phyloP scores from a whole-genome alignment of 805 yeast genomes.

The Starmerella scarabaei region DNA sequence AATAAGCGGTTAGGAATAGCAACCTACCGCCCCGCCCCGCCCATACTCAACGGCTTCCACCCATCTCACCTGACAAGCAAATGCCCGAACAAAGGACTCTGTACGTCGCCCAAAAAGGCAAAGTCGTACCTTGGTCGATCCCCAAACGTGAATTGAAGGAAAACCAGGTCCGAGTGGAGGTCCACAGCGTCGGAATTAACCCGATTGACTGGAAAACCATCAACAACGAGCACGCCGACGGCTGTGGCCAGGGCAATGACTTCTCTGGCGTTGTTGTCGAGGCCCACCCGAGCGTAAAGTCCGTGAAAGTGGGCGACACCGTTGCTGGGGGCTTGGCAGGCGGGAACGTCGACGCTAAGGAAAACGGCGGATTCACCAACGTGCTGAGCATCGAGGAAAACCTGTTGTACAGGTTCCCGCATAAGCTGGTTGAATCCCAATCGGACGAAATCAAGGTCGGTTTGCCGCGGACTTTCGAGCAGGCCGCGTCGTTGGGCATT shows the following conservation, averaged over 20 bases:
- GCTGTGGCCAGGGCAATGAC: conserved; percentile 47
- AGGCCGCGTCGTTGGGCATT: conserved; percentile 48
- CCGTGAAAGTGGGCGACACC: conserved; percentile 39
- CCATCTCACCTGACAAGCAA: no score
- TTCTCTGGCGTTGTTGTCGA: conserved; percentile 44
- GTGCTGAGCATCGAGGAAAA: conserved; percentile 34
- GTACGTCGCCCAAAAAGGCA: conserved; percentile 17
- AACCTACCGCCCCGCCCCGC: no score
- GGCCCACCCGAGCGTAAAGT: conserved; percentile 36
- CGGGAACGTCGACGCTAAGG: conserved; percentile 30
- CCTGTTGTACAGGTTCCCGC: conserved; percentile 24
- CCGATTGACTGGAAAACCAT: conserved; percentile 64
- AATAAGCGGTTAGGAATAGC: no score
- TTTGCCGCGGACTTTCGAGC: conserved; percentile 41
- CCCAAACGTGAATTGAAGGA: conserved; percentile 23
- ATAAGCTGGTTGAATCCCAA: conserved; percentile 15
- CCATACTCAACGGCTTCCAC: no score
- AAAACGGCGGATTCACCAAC: conserved; percentile 49
- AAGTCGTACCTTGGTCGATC: conserved; percentile 12
- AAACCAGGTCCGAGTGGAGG: conserved; percentile 36
- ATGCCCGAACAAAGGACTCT: conserved; percentile 4
- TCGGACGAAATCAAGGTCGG: conserved; percentile 31
- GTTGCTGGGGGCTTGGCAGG: conserved; percentile 49
- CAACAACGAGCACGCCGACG: conserved; percentile 33
- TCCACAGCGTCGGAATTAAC: conserved; percentile 45